phyloP scores from a whole-genome alignment of 192 early-diverging fungal species.

The Coemansia reversa region DNA sequence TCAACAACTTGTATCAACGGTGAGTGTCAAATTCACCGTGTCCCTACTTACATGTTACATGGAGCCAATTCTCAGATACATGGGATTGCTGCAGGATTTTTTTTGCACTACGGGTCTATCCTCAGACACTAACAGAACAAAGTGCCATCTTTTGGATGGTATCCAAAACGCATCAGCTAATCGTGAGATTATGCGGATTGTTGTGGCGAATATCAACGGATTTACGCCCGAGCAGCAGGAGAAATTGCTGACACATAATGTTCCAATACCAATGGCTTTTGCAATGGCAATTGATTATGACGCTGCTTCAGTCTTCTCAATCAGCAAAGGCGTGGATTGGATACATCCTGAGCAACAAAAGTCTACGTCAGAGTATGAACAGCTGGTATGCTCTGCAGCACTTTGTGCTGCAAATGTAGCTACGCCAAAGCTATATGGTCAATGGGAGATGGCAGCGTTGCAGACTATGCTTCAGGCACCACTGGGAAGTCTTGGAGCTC shows the following conservation, averaged over 20 bases:
- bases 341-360: conserved; percentile 1
- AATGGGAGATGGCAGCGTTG: conserved; percentile 24
- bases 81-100: conserved; percentile 8
- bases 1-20: conserved; percentile 10
- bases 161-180: conserved; percentile 11
- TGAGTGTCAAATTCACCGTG: conserved; percentile 19
- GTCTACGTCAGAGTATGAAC: conserved; percentile 13
- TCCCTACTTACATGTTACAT: conserved; percentile 15
- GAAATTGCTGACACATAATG: conserved; percentile 8
- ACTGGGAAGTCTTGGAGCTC: conserved; percentile 13
- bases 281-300: conserved; percentile 28
- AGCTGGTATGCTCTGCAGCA: conserved; percentile 18
- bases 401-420: conserved; percentile 14
- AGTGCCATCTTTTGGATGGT: conserved; percentile 18
- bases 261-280: conserved; percentile 22
- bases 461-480: conserved; percentile 6
- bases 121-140: neutral
- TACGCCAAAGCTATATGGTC: conserved; percentile 10
- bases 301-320: conserved; percentile 14
- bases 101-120: neutral
- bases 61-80: conserved; percentile 4
- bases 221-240: conserved; percentile 28
- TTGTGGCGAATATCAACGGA: conserved; percentile 13
- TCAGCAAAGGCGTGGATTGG: neutral
- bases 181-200: conserved; percentile 27